A percentile compares a stretch with the other conserved stretches of the same genome.
Conservation (phyloP, 257 asterid genomes). For the Penstemon eatonii region DNA sequence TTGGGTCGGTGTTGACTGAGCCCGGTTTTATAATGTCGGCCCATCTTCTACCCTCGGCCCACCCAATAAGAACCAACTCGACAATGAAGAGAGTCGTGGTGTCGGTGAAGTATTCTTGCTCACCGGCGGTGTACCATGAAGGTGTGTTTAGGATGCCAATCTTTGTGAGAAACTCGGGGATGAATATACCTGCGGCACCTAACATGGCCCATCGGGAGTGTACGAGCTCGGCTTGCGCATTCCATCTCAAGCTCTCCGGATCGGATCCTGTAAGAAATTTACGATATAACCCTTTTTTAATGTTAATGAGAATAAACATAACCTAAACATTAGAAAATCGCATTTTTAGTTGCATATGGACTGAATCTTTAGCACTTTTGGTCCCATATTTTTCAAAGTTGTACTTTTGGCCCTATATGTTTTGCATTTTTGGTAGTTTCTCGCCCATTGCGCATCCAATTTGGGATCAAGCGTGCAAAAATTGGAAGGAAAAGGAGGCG, state of each 20-base stretch:
- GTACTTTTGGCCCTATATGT: too few relatives aligned
- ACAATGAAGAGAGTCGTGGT: constrained; percentile 81
- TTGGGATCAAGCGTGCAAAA: too few relatives aligned
- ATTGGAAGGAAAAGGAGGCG: too few relatives aligned
- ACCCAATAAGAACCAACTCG: constrained; percentile 85
- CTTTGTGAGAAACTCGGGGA: constrained; percentile 93
- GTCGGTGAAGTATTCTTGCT: constrained; percentile 89
- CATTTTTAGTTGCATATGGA: too few relatives aligned
- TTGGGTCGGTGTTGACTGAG: constrained; percentile 88
- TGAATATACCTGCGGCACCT: constrained; percentile 97
- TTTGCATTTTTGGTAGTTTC: too few relatives aligned
- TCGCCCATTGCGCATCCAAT: too few relatives aligned
- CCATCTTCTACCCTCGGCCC: constrained; percentile 99
- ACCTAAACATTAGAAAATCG: not conserved
- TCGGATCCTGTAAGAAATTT: constrained; percentile 63
- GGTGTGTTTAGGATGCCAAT: constrained; percentile 90
- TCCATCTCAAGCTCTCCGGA: constrained; percentile 96
- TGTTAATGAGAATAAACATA: not conserved
- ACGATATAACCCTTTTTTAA: not conserved
- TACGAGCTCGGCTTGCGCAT: constrained; percentile 79
- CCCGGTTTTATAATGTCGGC: constrained; percentile 97
- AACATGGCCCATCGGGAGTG: constrained; percentile 99
- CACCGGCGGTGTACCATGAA: constrained; percentile 99
- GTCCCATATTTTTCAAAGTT: too few relatives aligned
- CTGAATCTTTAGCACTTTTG: too few relatives aligned